Percentiles rank a stretch among this genome's conserved stretches.
These are phyloP conservation scores for Podospora sp. DNA, from an alignment of 495 filamentous ascomycete genomes.

Conservation along the genomic window DNA sequence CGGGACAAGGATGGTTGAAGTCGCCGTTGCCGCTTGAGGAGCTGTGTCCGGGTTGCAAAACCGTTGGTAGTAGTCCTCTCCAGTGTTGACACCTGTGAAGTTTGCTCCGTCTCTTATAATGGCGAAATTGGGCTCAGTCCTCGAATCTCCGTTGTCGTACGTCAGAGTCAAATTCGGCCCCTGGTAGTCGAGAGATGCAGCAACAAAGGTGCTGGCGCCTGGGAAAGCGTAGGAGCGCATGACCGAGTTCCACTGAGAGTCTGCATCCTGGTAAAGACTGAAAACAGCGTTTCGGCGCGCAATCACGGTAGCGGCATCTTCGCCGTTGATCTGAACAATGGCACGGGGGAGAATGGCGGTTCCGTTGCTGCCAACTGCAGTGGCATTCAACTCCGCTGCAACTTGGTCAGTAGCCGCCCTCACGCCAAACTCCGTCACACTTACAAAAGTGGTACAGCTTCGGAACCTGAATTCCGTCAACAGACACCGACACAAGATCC, in stretches of 20 bases:
- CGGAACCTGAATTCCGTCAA: slow-evolving; percentile 34
- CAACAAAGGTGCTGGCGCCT: slow-evolving; percentile 19
- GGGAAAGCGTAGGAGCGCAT: slow-evolving; percentile 27
- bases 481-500: slow-evolving; percentile 37
- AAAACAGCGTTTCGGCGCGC: slow-evolving; percentile 26
- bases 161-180: slow-evolving; percentile 31
- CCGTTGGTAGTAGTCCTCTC: slow-evolving; percentile 31
- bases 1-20: not conserved
- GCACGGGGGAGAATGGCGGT: slow-evolving; percentile 15
- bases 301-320: slow-evolving; percentile 32
- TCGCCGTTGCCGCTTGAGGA: not conserved
- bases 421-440: not conserved
- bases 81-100: slow-evolving; percentile 27
- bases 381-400: slow-evolving; percentile 15
- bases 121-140: slow-evolving; percentile 27
- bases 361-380: slow-evolving; percentile 4
- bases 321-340: slow-evolving; percentile 37
- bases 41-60: slow-evolving; percentile 35
- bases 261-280: slow-evolving; percentile 34
- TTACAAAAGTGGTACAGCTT: slow-evolving; percentile 38
- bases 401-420: not conserved
- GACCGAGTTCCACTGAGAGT: slow-evolving; percentile 38
- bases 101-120: slow-evolving; percentile 24
- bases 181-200: slow-evolving; percentile 20
- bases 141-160: slow-evolving; percentile 29